Evolutionary conservation across 495 filamentous ascomycete species (phyloP).

Genomic region (Penicillium silybi): DNA sequence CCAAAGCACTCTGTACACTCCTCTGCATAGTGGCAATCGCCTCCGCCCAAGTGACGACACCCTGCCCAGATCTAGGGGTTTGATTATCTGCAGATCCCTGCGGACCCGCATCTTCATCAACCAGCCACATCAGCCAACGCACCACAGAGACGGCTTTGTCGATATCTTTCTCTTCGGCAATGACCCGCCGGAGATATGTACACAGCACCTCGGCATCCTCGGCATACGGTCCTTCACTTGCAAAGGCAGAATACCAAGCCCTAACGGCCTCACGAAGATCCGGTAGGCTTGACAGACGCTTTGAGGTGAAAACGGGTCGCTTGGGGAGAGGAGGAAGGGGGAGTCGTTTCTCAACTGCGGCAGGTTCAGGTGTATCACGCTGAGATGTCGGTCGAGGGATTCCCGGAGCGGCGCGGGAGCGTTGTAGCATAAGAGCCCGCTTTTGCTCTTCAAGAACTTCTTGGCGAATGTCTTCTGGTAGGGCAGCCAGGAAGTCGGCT

Average conservation of each 20-base stretch:
- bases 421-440: conserved; percentile 50
- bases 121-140: conserved; percentile 68
- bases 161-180: conserved; percentile 69
- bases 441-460: conserved; percentile 74
- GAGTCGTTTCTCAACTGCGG: conserved; percentile 32
- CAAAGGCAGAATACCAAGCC: conserved; percentile 65
- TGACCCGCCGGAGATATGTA: conserved; percentile 64
- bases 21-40: conserved; percentile 54
- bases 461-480: conserved; percentile 73
- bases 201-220: conserved; percentile 72
- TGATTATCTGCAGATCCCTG: conserved; percentile 2
- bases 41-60: conserved; percentile 38
- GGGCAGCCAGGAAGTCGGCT: conserved; percentile 68
- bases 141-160: conserved; percentile 65
- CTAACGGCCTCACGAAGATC: conserved; percentile 60
- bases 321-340: conserved; percentile 48
- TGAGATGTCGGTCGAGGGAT: conserved; percentile 15
- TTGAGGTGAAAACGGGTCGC: conserved; percentile 63
- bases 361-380: background rate
- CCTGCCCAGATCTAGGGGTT: conserved; percentile 10
- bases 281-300: conserved; percentile 47
- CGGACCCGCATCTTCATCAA: conserved; percentile 45
- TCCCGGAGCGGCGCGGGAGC: conserved; percentile 29
- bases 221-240: conserved; percentile 63
- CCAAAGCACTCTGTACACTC: conserved; percentile 57